phyloP scores from a whole-genome alignment of 2,329 filamentous ascomycete species.

The Chaetomium olivaceum region DNA sequence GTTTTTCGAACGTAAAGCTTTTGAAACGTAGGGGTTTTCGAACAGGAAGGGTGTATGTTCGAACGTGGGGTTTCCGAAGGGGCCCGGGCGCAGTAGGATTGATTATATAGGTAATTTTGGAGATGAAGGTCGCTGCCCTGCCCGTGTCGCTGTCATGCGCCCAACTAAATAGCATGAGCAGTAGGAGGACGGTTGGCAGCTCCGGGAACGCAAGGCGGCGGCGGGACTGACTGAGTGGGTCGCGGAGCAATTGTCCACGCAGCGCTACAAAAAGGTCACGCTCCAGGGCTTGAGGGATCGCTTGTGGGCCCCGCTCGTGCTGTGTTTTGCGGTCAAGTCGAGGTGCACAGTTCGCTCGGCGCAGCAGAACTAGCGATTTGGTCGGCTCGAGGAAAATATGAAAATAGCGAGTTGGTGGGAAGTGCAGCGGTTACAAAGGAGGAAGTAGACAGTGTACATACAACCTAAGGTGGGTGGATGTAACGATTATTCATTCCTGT shows the following conservation, averaged over 20 bases:
- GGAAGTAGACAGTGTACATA: no score
- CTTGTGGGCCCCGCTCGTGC: not conserved
- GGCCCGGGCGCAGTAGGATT: no score
- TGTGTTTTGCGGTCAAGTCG: not conserved
- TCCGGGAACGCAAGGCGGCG: not conserved
- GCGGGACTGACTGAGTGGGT: not conserved
- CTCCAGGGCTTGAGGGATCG: not conserved
- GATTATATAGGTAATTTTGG: not conserved
- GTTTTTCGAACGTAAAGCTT: not conserved
- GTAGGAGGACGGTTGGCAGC: not conserved
- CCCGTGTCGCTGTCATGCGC: not conserved
- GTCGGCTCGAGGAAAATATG: not conserved
- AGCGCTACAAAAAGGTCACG: not conserved
- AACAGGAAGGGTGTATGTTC: not conserved
- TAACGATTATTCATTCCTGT: not conserved
- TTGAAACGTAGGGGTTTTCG: not conserved
- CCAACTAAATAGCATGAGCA: not conserved
- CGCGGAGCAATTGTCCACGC: no score
- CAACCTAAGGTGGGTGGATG: not conserved
- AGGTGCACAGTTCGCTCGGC: not conserved
- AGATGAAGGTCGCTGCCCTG: not conserved
- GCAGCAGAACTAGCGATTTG: not conserved
- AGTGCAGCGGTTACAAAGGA: not conserved
- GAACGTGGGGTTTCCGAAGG: not conserved
- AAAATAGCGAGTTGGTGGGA: not conserved